A percentile compares a stretch with the other conserved stretches of the same genome.
These are phyloP conservation scores for Yamadazyma kanchanaburiensis DNA, from an alignment of 1,139 yeast species.

Conservation along the genomic window DNA sequence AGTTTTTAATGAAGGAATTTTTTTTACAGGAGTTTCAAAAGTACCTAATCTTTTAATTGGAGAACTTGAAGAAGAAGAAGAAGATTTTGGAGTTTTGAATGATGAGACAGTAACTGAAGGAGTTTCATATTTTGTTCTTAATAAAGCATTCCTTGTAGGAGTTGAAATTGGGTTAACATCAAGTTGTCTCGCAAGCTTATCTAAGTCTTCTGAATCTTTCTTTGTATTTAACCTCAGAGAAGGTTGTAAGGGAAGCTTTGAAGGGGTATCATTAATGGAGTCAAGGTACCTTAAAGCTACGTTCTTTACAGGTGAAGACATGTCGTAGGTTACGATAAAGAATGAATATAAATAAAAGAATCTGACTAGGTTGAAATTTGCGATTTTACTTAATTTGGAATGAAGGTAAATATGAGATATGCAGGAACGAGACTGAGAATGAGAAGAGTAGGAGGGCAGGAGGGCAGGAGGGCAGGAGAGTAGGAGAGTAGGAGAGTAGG, in stretches of 20 bases:
- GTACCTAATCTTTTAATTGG: slow-evolving; percentile 12
- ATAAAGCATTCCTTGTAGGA: slow-evolving; percentile 27
- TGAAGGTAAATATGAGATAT: too few species aligned
- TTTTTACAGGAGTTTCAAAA: slow-evolving; percentile 13
- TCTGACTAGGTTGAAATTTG: too few species aligned
- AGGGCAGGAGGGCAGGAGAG: too few species aligned
- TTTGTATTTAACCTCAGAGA: slow-evolving; percentile 24
- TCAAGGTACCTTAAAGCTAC: slow-evolving; percentile 34
- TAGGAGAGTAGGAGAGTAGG: too few species aligned
- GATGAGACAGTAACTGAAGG: slow-evolving; percentile 46
- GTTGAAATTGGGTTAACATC: slow-evolving; percentile 23
- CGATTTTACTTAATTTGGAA: too few species aligned
- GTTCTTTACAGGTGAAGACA: slow-evolving; percentile 24
- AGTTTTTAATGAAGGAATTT: slow-evolving; percentile 14
- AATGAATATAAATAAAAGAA: too few species aligned
- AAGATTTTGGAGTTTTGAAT: slow-evolving; percentile 31
- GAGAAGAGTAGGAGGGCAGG: too few species aligned
- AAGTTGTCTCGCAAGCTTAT: slow-evolving; percentile 37
- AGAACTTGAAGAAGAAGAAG: slow-evolving; percentile 22
- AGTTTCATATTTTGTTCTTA: slow-evolving; percentile 38
- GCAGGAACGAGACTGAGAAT: too few species aligned
- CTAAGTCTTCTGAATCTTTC: slow-evolving; percentile 27
- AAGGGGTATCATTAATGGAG: slow-evolving; percentile 22
- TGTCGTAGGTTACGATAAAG: too few species aligned
- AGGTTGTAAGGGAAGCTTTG: slow-evolving; percentile 31